Evolutionary conservation across 2,329 filamentous ascomycete genomes (phyloP).

Genomic region (Penicillium paneum): DNA sequence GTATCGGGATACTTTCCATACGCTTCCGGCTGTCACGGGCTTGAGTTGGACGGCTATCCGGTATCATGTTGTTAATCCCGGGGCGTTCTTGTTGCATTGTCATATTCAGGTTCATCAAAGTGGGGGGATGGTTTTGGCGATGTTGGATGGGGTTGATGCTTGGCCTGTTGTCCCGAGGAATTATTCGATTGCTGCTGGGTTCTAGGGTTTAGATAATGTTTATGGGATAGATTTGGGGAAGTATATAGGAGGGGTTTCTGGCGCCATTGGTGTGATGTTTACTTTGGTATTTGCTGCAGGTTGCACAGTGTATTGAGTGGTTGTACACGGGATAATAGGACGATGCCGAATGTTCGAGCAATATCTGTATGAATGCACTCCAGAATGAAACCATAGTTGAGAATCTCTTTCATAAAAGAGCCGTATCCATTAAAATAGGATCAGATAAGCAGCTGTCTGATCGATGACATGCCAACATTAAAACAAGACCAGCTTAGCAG

Average conservation of each 20-base stretch:
- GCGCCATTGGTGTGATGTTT: not conserved
- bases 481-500: not conserved
- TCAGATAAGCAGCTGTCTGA: not conserved
- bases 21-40: conserved; percentile 29
- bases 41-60: conserved; percentile 45
- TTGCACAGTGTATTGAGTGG: not conserved
- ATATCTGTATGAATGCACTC: not conserved
- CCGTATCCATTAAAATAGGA: not conserved
- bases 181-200: conserved; percentile 18
- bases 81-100: conserved; percentile 52
- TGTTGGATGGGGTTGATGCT: conserved; percentile 50
- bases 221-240: not conserved
- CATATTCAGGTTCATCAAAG: conserved; percentile 51
- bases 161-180: conserved; percentile 32
- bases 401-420: not conserved
- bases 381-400: not conserved
- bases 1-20: conserved; percentile 51
- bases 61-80: conserved; percentile 50
- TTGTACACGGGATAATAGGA: not conserved
- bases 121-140: conserved; percentile 50
- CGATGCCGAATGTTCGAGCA: not conserved
- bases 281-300: not conserved
- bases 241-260: not conserved
- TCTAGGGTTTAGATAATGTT: not conserved
- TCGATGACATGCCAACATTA: not conserved